phyloP scores from a whole-genome alignment of 495 filamentous ascomycete genomes.

The Neurospora africana region DNA sequence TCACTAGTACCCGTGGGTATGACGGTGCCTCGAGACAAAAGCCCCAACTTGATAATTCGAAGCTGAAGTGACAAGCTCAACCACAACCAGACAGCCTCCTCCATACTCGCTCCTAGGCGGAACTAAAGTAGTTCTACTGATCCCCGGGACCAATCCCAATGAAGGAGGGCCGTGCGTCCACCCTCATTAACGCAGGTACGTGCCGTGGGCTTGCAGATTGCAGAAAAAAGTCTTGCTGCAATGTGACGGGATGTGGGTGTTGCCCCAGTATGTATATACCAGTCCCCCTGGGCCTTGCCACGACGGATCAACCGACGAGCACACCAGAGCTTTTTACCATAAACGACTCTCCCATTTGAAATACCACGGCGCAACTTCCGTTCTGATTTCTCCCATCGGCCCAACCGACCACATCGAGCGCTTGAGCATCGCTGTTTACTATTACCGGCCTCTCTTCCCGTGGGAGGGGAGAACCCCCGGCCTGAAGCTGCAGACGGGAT shows the following conservation, averaged over 20 bases:
- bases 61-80: not conserved
- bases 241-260: not conserved
- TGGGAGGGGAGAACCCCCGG: not conserved
- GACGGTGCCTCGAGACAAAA: not conserved
- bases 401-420: not conserved
- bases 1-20: not conserved
- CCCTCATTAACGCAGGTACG: not conserved
- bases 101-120: not conserved
- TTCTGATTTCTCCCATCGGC: not conserved
- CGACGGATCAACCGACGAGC: not conserved
- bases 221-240: not conserved
- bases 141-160: not conserved
- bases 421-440: not conserved
- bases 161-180: not conserved
- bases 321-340: not conserved
- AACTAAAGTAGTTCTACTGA: not conserved
- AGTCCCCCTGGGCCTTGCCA: not conserved
- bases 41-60: not conserved
- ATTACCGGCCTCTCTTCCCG: not conserved
- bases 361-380: not conserved
- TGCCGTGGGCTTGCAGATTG: not conserved
- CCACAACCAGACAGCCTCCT: not conserved
- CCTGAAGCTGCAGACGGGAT: not conserved
- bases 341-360: not conserved
- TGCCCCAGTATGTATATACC: not conserved